Base-by-base conservation (phyloP, 805 yeast genomes). In the Candida patagonica region DNA sequence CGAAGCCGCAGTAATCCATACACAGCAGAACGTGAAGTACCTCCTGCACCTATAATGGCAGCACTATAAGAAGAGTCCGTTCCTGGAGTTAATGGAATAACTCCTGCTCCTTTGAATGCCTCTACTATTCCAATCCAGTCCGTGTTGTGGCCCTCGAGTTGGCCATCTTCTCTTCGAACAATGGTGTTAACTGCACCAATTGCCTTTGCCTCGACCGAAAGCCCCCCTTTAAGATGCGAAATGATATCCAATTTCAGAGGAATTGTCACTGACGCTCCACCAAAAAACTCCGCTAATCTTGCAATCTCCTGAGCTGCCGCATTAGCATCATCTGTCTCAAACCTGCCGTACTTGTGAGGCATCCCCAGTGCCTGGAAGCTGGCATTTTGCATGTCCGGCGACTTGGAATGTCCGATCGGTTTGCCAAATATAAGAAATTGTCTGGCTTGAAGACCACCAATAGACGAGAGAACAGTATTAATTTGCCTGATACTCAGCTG, bases 121-220 rank as follows among this genome's bases (percentile, higher is more conserved):
- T 79, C 73, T 34, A 66, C 67, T 49, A 92, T 83, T 8, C 98
- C 99, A 35, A 76, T 63, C 95, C 95, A 92, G 59, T 92, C 99
- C 31, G 99, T 92, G 65, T 92, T 92, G 52, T 84, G 89, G 48
- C 96, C 98, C 37, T 60, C 60, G 42, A 79, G 73, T n/a, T 34
- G 38, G 21, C 65, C 65, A 39, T 67, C 62, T 5, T 70, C 77
- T 23, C 66, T 46, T 26, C 81, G 82, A 27, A 71, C 68, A 37
- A 92, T 72, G 0, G 99, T 92, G 63, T 92, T 92, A 40, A 92
- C 87, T 16, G 98, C 97, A 30, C 97, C 97, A 51, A 92, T 85
- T n/a, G 60, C 50, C 46, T 69, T 58, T 12, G 94, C 97, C 13
- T 94, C 75, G n/a, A 74, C 80, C 6, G 86, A 72, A 30, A 89